Conservation (phyloP, 176 grass and related monocot genomes). For the Lolium multiflorum region DNA sequence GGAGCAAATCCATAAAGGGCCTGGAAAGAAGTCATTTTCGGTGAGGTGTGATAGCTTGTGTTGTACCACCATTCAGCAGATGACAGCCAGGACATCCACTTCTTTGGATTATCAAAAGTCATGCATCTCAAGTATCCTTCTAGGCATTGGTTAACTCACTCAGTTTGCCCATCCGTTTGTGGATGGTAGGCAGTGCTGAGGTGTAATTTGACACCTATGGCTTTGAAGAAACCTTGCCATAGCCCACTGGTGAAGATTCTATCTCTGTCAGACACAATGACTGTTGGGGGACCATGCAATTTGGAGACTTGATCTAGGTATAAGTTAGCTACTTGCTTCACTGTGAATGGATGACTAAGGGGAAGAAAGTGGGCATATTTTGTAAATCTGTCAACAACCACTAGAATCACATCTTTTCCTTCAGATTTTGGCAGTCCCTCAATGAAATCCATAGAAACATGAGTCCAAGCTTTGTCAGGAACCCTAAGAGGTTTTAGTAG, state of each 20-base stretch:
- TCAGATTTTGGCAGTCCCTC: too few relatives aligned
- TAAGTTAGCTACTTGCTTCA: background rate
- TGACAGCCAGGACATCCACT: background rate
- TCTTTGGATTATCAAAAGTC: background rate
- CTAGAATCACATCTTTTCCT: background rate
- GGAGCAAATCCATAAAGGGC: too few relatives aligned
- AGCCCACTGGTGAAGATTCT: background rate
- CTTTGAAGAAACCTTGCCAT: background rate
- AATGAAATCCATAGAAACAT: too few relatives aligned
- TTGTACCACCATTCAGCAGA: background rate
- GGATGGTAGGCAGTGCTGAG: background rate
- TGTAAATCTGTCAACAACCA: background rate
- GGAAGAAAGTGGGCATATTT: background rate
- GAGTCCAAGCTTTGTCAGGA: background rate
- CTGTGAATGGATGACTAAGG: background rate
- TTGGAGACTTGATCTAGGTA: background rate
- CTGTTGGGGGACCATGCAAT: too few relatives aligned
- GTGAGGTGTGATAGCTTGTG: background rate
- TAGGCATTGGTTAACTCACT: background rate
- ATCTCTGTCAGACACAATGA: background rate
- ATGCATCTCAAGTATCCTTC: background rate
- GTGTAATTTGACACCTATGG: background rate
- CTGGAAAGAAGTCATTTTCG: too few relatives aligned
- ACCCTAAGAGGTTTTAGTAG: background rate
- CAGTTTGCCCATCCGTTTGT: background rate